Base-by-base conservation (phyloP, 169 alveolate species). In the Babesia ovis region DNA sequence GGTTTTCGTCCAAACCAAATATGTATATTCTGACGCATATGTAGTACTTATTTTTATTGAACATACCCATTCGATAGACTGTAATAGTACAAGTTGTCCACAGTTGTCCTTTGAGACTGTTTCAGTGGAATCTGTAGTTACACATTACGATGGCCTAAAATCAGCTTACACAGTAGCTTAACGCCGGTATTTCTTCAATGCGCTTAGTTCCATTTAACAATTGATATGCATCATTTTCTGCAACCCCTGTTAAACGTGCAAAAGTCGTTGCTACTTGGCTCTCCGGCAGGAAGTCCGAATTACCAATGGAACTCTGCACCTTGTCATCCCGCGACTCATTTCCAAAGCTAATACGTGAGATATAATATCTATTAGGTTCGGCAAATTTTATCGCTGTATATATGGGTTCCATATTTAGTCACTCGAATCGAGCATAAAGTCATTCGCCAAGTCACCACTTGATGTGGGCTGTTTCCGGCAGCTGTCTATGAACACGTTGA, bases 51-150 rank as follows among this genome's bases (percentile, higher is more conserved):
- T 18, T 9, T n/a, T 23, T 25, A n/a, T 1, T 4, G 4, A 20
- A 59, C 83, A 9, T 43, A 79, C 87, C 87, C 87, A 25, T 79
- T 79, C 4, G 66, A 76, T 4, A 79, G 42, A 12, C 46, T 31
- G 54, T 79, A 79, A 64, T 39, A 70, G 68, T 79, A 79, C 29
- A 32, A 25, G 18, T 31, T 77, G 70, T 54, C 64, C 20, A 41
- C 62, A 11, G 50, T 42, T 11, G 32, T 25, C 45, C 55, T 73
- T 22, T 72, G 58, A 22, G 62, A 45, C 27, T 35, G 59, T 48
- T 60, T 60, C 8, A 57, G 27, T 29, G 68, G 72, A 3, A 61
- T 25, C 83, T 72, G 66, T 4, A 4, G 16, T 31, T 29, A 9
- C 27, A 31, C 25, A 50, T 0, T 14, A 1, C 14, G 5, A n/a